phyloP scores from a whole-genome alignment of 179 eudicot species.

The Gypsophila paniculata region DNA sequence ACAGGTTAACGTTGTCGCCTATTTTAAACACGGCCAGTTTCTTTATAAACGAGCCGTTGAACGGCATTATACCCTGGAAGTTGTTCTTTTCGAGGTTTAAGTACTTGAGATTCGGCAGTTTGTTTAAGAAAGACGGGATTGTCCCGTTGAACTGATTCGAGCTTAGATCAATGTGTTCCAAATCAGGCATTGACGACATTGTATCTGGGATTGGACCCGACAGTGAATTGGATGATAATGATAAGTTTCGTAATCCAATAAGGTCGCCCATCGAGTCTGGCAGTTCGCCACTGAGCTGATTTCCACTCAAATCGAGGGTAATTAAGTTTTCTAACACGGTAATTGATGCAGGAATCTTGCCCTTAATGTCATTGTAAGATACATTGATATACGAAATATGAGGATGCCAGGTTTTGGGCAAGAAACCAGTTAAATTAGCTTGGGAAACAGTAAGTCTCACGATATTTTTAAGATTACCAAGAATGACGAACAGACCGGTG shows the following conservation, averaged over 20 bases:
- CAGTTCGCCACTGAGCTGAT: constrained; percentile 47
- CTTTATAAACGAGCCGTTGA: constrained; percentile 63
- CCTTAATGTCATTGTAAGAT: constrained; percentile 49
- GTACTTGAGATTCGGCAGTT: constrained; percentile 52
- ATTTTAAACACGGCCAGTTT: constrained; percentile 55
- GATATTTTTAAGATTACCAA: constrained; percentile 33
- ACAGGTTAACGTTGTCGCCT: constrained; percentile 62
- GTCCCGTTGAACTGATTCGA: constrained; percentile 70
- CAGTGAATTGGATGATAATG: constrained; percentile 51
- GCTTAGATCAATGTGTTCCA: constrained; percentile 65
- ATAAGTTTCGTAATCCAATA: constrained; percentile 40
- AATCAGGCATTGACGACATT: constrained; percentile 34
- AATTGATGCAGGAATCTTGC: constrained; percentile 48
- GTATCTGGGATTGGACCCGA: constrained; percentile 65
- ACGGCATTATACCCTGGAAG: constrained; percentile 78
- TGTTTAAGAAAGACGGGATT: constrained; percentile 50
- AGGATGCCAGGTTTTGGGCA: constrained; percentile 62
- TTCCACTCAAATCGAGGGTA: constrained; percentile 43
- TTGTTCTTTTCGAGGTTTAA: constrained; percentile 72
- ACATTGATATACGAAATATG: constrained; percentile 56
- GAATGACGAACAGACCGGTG: constrained; percentile 48
- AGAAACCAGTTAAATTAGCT: constrained; percentile 46
- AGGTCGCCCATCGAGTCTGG: constrained; percentile 80
- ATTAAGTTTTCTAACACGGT: constrained; percentile 43
- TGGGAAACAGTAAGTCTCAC: constrained; percentile 36